Evolutionary conservation across 2,329 filamentous ascomycete genomes (phyloP), one percentile per base, ranked within the genome.

Genomic region (Pleochaeta shiraiana): DNA sequence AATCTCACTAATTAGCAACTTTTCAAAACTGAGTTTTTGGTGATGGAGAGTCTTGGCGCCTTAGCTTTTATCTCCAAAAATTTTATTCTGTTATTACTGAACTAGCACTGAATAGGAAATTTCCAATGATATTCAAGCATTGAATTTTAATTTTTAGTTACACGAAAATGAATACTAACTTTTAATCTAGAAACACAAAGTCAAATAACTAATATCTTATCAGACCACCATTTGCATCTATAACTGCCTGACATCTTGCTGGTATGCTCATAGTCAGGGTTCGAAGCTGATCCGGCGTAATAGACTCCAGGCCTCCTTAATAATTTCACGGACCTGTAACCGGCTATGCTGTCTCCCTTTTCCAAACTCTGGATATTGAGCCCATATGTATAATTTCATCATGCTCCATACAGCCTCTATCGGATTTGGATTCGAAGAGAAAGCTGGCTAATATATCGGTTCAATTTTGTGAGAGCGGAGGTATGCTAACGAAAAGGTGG

Each of bases 281-380:
- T 50, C 11, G 2, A 50, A 50, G 45, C n/a, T 50, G 26, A 77
- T 77, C 53, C 85, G n/a, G n/a, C n/a, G n/a, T n/a, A n/a, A n/a
- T n/a, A n/a, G n/a, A n/a, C n/a, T n/a, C n/a, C n/a, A 74, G 67
- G 77, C 79, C 3, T 75, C 74, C 66, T 81, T 77, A 61, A 85
- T 72, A 79, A 84, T 81, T 64, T 73, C 74, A 16, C 81, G 79
- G 39, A 86, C 45, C n/a, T 21, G 45, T 50, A 21, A 50, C 11
- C 7, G 45, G 21, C 45, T 50, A 50, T 7, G 45, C 45, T 50
- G 45, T 50, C 45, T 50, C n/a, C 45, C 45, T 50, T 50, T 7
- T 12, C 45, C 45, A 24, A 50, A n/a, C 45, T 50, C 45, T 50
- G n/a, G 45, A 50, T 50, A 50, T n/a, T 21, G 14, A 16, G 45